A percentile compares a stretch with the other conserved stretches of the same genome.
Conservation (phyloP, 2,329 filamentous ascomycete genomes). For the Epichloe uncinata region DNA sequence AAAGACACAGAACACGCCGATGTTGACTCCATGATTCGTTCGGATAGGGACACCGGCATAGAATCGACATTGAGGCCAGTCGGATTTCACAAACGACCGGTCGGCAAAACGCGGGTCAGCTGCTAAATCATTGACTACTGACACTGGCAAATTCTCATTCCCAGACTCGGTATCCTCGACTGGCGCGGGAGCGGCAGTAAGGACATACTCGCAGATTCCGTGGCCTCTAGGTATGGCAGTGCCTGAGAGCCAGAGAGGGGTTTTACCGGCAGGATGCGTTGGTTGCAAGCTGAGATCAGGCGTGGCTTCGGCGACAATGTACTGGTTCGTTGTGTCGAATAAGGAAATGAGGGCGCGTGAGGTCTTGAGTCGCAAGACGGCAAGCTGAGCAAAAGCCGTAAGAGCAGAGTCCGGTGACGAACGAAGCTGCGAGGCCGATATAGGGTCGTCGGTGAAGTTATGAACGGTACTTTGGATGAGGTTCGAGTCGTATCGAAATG, state of each 20-base stretch:
- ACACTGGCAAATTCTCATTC: not conserved
- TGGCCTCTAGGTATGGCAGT: conserved; percentile 13
- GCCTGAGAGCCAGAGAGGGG: conserved; percentile 10
- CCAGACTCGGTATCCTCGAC: not conserved
- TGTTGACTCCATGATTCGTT: conserved; percentile 19
- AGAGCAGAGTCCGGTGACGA: conserved; percentile 22
- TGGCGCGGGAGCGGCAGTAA: not conserved
- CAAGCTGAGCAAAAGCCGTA: conserved; percentile 33
- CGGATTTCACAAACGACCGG: conserved; percentile 8
- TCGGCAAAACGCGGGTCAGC: conserved; percentile 15
- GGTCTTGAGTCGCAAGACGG: conserved; percentile 26
- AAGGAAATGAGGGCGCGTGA: conserved; percentile 31
- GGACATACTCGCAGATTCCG: conserved; percentile 1
- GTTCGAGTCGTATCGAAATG: conserved; percentile 1
- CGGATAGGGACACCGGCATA: conserved; percentile 24
- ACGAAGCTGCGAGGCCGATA: conserved; percentile 7
- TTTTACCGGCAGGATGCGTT: not conserved
- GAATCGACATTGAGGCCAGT: conserved; percentile 13
- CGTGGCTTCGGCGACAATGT: conserved; percentile 34
- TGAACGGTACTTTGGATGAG: not conserved
- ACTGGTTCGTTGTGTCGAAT: conserved; percentile 31
- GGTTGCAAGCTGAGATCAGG: conserved; percentile 3
- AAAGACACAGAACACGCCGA: conserved; percentile 20
- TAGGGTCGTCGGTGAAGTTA: not conserved
- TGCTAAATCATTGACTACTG: not conserved